Evolutionary conservation across 805 yeast genomes (phyloP), one percentile per base, ranked within the genome.

Genomic region (Candida krabiensis): DNA sequence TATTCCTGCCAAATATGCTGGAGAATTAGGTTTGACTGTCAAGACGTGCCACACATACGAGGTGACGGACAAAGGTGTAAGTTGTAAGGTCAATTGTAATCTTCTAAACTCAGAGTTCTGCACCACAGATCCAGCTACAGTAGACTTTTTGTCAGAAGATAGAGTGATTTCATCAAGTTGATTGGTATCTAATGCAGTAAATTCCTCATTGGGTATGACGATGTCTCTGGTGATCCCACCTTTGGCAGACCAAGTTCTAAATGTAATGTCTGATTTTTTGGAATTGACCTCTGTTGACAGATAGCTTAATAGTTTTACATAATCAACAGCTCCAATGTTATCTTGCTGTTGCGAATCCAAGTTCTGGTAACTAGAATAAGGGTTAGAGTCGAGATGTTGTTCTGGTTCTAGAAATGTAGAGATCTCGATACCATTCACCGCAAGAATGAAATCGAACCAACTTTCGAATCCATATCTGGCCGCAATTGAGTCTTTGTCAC

Each of bases 1-100:
- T 28, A 91, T 72, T 12, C 93, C 96, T 0, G 96, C 87, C 35
- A 65, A 65, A 47, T 83, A 83, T 0, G 96, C 96, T 0, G 97
- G 96, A 0, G 89, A 77, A 40, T 76, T 75, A 9, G 79, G 79
- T 40, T 82, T 80, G 9, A 91, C 80, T 41, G 75, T 76, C 38
- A 91, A 63, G 25, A 91, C 80, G 50, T 89, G 95, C 84, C 96
- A 91, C 9, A 89, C 95, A 55, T 77, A 83, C 1, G 91, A 84
- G 0, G 95, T 79, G 0, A 88, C 75, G 21, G 74, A 69, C 27
- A 89, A 55, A 14, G 95, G 88, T 1, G 88, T 79, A 68, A 95
- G 79, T 55, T 87, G 95, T 1, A 88, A 66, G 9, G 83, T 66
- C 17, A 89, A 51, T 0, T 95, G 95, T 13, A 86, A 51, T 23